Conservation (phyloP, 2,329 filamentous ascomycete species). For the Nothopassalora personata region DNA sequence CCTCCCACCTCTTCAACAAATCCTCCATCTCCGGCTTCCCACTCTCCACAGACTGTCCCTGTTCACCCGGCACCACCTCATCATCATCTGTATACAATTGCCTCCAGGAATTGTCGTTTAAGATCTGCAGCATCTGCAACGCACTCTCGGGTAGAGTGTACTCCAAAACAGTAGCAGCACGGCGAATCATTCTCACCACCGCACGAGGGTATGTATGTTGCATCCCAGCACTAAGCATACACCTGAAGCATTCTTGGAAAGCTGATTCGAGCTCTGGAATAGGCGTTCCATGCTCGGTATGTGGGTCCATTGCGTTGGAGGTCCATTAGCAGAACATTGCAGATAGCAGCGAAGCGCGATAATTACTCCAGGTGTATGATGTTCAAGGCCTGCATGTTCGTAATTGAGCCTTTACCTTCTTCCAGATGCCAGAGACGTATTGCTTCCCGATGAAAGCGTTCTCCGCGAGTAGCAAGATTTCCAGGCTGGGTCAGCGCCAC, state of each 20-base stretch:
- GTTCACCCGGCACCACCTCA: neutral
- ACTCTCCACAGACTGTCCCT: neutral
- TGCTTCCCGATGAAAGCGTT: constrained; percentile 12
- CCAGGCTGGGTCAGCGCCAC: constrained; percentile 3
- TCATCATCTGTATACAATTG: neutral
- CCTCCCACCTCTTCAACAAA: constrained; percentile 1
- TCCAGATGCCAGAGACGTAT: constrained; percentile 9
- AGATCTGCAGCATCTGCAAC: neutral
- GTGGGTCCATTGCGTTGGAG: neutral
- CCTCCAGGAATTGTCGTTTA: neutral
- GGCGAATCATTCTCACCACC: constrained; percentile 6
- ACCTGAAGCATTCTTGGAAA: constrained; percentile 10
- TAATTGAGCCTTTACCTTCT: constrained; percentile 1
- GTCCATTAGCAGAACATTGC: too few relatives aligned
- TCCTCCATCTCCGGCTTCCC: neutral
- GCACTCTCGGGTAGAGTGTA: constrained; percentile 28
- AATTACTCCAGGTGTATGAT: neutral
- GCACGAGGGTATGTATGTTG: constrained; percentile 6
- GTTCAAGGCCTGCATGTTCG: constrained; percentile 1
- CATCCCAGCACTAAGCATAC: constrained; percentile 8
- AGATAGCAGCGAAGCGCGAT: neutral
- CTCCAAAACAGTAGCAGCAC: neutral
- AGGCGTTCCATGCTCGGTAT: neutral
- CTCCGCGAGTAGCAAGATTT: constrained; percentile 8
- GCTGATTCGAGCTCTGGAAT: neutral